Conservation (phyloP, 371 early-diverging fungal genomes). For the Apophysomyces trapeziformis region DNA sequence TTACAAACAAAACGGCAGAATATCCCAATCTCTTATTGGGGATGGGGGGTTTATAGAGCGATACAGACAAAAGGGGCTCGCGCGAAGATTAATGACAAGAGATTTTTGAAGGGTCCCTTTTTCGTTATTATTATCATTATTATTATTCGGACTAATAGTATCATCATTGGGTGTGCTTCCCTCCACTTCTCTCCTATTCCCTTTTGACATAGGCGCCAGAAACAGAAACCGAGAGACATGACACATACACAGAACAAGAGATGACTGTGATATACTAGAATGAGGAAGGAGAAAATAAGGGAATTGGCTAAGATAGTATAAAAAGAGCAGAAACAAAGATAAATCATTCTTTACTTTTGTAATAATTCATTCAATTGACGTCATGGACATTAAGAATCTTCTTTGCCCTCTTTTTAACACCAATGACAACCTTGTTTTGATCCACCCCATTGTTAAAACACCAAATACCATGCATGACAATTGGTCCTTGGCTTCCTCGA, state of each 20-base stretch:
- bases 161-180: not conserved
- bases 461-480: not conserved
- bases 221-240: too few species aligned
- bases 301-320: not conserved
- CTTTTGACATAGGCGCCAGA: constrained; percentile 4
- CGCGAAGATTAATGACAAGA: constrained; percentile 9
- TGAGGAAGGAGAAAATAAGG: not conserved
- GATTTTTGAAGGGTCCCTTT: not conserved
- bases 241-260: too few species aligned
- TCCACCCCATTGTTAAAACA: constrained; percentile 14
- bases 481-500: constrained; percentile 16
- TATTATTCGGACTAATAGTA: not conserved
- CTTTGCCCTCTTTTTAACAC: constrained; percentile 16
- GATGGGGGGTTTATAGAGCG: too few species aligned
- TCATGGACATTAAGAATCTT: constrained; percentile 29
- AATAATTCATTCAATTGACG: not conserved
- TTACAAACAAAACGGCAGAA: not conserved
- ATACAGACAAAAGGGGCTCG: not conserved
- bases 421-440: constrained; percentile 4
- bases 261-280: too few species aligned
- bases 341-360: not conserved
- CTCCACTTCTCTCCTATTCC: not conserved
- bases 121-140: not conserved
- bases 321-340: not conserved
- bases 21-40: not conserved